phyloP scores from a whole-genome alignment of 192 early-diverging fungal genomes.

The Allomyces javanicus region DNA sequence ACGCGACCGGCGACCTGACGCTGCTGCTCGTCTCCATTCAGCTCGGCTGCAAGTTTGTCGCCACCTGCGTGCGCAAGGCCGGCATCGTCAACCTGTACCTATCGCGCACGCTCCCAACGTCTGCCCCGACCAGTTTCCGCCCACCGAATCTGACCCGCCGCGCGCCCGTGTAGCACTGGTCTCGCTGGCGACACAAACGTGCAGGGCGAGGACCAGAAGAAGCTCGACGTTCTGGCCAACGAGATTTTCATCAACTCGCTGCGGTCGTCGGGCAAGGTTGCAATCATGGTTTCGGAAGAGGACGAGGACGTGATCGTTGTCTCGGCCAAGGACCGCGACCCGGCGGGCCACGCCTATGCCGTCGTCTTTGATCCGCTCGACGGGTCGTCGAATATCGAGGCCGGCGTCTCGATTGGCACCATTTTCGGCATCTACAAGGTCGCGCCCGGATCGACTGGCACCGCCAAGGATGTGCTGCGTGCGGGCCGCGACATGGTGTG shows the following conservation, averaged over 20 bases:
- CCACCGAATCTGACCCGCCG: too few relatives aligned
- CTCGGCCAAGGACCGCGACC: slow-evolving; percentile 34
- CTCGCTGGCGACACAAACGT: slow-evolving; percentile 74
- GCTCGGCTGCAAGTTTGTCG: slow-evolving; percentile 91
- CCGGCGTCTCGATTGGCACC: slow-evolving; percentile 93
- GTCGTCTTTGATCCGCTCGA: slow-evolving; percentile 97
- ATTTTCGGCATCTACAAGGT: slow-evolving; percentile 89
- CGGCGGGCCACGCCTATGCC: slow-evolving; percentile 54
- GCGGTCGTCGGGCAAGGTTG: slow-evolving; percentile 67
- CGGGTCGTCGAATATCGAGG: slow-evolving; percentile 94
- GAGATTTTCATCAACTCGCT: slow-evolving; percentile 96
- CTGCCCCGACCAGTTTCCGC: too few relatives aligned
- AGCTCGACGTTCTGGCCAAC: slow-evolving; percentile 90
- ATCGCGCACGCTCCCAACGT: too few relatives aligned
- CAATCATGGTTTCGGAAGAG: slow-evolving; percentile 91
- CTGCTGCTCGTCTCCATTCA: slow-evolving; percentile 75
- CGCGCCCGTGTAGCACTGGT: slow-evolving; percentile 37
- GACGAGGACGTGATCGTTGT: slow-evolving; percentile 84
- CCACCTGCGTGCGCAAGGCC: slow-evolving; percentile 88
- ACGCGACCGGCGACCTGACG: slow-evolving; percentile 85
- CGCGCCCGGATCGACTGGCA: slow-evolving; percentile 15
- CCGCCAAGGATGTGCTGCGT: slow-evolving; percentile 57
- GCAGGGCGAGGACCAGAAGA: slow-evolving; percentile 87
- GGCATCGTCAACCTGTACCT: slow-evolving; percentile 78
- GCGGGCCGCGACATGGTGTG: slow-evolving; percentile 80